Base-by-base conservation (phyloP, 192 early-diverging fungal species). In the Glomus cerebriforme region DNA sequence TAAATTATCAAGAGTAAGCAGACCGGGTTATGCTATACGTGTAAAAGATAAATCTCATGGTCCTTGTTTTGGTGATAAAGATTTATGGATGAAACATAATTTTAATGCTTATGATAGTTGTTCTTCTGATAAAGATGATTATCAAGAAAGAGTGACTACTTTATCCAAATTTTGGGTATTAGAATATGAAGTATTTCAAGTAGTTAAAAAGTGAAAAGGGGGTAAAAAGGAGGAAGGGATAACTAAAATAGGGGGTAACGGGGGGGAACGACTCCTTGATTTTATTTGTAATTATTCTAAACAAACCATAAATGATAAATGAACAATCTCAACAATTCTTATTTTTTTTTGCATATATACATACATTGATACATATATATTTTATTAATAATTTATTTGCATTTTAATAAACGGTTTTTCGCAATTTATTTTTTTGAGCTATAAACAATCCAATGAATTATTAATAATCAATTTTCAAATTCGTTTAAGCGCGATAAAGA, bases 21-120 rank as follows among this genome's bases (percentile, higher is more conserved):
- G 69, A 13, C 10, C 39, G 22, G 43, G 43, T 22, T 71, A 71
- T 27, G 69, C 69, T 6, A 71, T 71, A 12, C 39, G 69, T 26
- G 43, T 71, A 24, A 71, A 71, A 71, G 69, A 71, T 27, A 71
- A 71, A 49, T 15, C 69, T 47, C 43, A 71, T 49, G 69, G 69
- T 31, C 69, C 69, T 19, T 71, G 69, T 71, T 71, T 71, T 49
- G 69, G 69, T 29, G 69, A 71, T 54, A 71, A 71, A 71, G 69
- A 71, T 71, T 49, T 71, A 43, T 71, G 69, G 69, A 71, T 71
- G 69, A 71, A 71, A 26, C 39, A 71, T 49, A 71, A 71, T 54
- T 71, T 71, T 49, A 71, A 71, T 19, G 69, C 22, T 47, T 71
- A 71, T 71, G 69, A 71, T 71, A 71, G 69, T 54, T 71, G 69